Conservation (phyloP, 2,329 filamentous ascomycete genomes). For the Colletotrichum sidae region DNA sequence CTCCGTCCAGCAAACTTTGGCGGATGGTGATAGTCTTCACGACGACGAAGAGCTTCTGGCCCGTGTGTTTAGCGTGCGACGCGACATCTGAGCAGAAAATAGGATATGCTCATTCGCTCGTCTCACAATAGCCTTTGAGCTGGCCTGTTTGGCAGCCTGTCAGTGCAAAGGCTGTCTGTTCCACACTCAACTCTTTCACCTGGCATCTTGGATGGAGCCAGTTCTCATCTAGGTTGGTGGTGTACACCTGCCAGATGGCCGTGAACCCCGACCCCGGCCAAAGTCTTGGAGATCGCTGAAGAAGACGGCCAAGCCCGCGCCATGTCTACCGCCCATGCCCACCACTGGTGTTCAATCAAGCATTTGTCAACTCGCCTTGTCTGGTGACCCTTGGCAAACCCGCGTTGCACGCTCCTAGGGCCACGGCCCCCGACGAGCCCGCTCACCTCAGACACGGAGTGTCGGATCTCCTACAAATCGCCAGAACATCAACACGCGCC, state of each 20-base stretch:
- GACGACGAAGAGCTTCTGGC: no score
- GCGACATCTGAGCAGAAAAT: not conserved
- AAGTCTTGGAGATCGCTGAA: no score
- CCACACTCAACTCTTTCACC: not conserved
- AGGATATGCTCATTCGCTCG: slow-evolving; percentile 1
- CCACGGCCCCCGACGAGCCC: slow-evolving; percentile 1
- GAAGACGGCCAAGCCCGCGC: not conserved
- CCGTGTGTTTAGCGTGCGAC: not conserved
- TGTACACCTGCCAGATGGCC: no score
- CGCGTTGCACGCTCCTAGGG: not conserved
- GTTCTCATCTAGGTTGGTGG: no score
- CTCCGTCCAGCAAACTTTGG: no score
- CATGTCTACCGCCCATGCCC: no score
- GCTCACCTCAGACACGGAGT: slow-evolving; percentile 32
- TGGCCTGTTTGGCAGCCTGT: slow-evolving; percentile 10
- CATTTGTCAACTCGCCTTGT: no score
- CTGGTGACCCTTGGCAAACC: no score
- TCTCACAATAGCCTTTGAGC: slow-evolving; percentile 4
- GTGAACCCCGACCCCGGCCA: no score
- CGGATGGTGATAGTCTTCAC: no score
- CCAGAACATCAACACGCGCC: slow-evolving; percentile 27
- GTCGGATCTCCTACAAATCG: slow-evolving; percentile 21
- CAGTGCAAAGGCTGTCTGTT: slow-evolving; percentile 3
- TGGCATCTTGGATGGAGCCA: not conserved
- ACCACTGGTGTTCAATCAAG: no score